A percentile compares a stretch with the other conserved stretches of the same genome.
phyloP scores from a whole-genome alignment of 495 filamentous ascomycete species.

The Podospora anserina region DNA sequence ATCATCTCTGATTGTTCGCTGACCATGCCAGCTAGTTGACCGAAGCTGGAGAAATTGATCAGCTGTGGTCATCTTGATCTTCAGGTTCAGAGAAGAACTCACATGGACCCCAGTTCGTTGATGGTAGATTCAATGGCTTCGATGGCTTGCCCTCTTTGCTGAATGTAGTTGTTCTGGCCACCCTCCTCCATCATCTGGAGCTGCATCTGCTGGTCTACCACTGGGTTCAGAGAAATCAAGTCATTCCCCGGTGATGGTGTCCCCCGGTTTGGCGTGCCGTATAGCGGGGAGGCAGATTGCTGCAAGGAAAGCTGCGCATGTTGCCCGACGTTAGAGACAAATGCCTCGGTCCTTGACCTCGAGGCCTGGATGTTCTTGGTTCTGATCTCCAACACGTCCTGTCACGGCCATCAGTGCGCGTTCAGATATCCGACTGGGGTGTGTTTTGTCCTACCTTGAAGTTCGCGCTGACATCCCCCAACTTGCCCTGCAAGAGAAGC shows the following conservation, averaged over 20 bases:
- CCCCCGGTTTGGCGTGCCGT: slow-evolving; percentile 69
- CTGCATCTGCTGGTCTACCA: slow-evolving; percentile 81
- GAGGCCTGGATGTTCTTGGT: slow-evolving; percentile 99
- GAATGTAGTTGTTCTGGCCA: slow-evolving; percentile 81
- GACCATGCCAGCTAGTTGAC: slow-evolving; percentile 96
- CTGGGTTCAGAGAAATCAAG: slow-evolving; percentile 80
- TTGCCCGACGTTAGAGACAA: slow-evolving; percentile 82
- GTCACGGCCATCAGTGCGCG: neutral
- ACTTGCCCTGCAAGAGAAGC: slow-evolving; percentile 84
- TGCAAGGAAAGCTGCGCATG: slow-evolving; percentile 57
- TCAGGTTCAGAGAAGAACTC: neutral
- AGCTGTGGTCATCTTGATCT: neutral
- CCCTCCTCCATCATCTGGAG: slow-evolving; percentile 93
- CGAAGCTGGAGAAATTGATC: slow-evolving; percentile 51
- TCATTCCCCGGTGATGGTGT: slow-evolving; percentile 60
- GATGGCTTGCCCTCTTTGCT: slow-evolving; percentile 91
- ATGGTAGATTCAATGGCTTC: slow-evolving; percentile 97
- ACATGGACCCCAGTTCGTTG: slow-evolving; percentile 83
- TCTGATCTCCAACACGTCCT: slow-evolving; percentile 87
- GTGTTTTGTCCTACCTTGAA: slow-evolving; percentile 63
- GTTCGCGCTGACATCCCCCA: slow-evolving; percentile 88
- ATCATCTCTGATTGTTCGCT: slow-evolving; percentile 96
- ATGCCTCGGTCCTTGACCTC: slow-evolving; percentile 87
- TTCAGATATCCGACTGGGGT: neutral
- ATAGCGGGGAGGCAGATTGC: slow-evolving; percentile 76